Evolutionary conservation across 169 alveolate species (phyloP), one percentile per base, ranked within the genome.

Genomic region (Cryptosporidium ubiquitum): DNA sequence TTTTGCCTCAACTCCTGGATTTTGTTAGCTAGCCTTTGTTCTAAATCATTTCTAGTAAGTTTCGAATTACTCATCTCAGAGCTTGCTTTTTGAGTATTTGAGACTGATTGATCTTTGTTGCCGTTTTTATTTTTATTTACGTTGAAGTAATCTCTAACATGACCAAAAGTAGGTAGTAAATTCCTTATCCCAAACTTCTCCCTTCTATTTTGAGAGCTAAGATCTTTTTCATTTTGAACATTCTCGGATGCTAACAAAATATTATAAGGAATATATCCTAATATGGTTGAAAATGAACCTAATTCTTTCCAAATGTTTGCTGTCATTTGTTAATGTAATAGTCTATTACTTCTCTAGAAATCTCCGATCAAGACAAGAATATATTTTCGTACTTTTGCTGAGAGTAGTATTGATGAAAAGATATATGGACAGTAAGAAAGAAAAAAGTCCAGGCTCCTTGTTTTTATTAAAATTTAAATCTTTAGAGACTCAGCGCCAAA

Each of bases 41-140:
- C 75, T 23, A 79, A 31, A n/a, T 79, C 75, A 26, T 79, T 79
- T 58, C 89, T 79, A 14, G 68, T 79, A 2, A 79, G 71, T 14
- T 37, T 37, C 10, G 71, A 37, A 20, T 10, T 23, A 70, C 55
- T 33, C 29, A 9, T 31, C 29, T 66, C 73, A 5, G 73, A 66
- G 5, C 23, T 66, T 3, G 0, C 16, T 66, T 16, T 33, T 66
- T 18, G 73, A 18, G 31, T 33, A 14, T n/a, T 31, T 7, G 29
- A 20, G 16, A 10, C 73, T 18, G 52, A 66, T 66, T n/a, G 73
- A 2, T 55, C 12, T 0, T 29, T 23, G 9, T 26, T 40, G 35
- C 49, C 23, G 0, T 23, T 23, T 26, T 37, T 23, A 5, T 61
- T 42, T 37, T 35, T 60, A 2, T 60, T 58, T 20, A 33, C 89